These are phyloP conservation scores for Zygoascus flipseniorum DNA, from an alignment of 805 yeast species.

Conservation along the genomic window DNA sequence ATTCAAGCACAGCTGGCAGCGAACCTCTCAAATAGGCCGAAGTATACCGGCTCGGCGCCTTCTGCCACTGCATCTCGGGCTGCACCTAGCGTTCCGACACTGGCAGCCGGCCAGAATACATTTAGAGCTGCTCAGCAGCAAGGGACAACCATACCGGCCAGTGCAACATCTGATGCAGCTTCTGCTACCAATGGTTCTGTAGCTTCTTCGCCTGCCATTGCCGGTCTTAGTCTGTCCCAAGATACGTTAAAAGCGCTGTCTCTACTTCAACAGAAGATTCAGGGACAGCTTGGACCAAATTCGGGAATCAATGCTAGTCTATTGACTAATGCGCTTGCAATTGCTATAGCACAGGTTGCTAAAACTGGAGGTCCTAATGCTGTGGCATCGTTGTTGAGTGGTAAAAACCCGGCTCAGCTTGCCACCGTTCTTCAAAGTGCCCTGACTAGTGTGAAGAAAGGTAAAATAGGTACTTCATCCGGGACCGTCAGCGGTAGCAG, in stretches of 20 bases:
- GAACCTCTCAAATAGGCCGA: slow-evolving; percentile 8
- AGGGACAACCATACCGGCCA: neutral
- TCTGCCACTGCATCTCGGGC: slow-evolving; percentile 9
- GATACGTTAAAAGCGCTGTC: slow-evolving; percentile 69
- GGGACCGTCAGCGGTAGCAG: neutral
- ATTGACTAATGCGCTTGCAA: slow-evolving; percentile 83
- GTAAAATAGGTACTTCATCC: neutral
- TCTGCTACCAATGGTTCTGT: slow-evolving; percentile 3
- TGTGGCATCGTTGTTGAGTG: slow-evolving; percentile 17
- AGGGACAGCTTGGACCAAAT: slow-evolving; percentile 66
- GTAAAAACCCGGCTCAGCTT: slow-evolving; percentile 20
- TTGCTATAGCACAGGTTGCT: slow-evolving; percentile 87
- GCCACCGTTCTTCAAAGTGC: slow-evolving; percentile 17
- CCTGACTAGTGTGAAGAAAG: slow-evolving; percentile 12
- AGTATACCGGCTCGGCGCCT: neutral
- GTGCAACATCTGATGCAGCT: neutral
- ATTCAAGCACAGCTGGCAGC: slow-evolving; percentile 17
- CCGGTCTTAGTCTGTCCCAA: slow-evolving; percentile 32
- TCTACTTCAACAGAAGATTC: slow-evolving; percentile 78
- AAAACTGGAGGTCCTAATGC: slow-evolving; percentile 34
- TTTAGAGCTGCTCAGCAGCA: slow-evolving; percentile 7
- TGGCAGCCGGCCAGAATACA: slow-evolving; percentile 20
- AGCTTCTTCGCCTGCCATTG: slow-evolving; percentile 6
- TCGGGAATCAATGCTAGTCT: slow-evolving; percentile 78
- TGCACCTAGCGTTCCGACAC: slow-evolving; percentile 12